Evolutionary conservation across 345 rosid genomes (phyloP).

Genomic region (Lepidium sativum): DNA sequence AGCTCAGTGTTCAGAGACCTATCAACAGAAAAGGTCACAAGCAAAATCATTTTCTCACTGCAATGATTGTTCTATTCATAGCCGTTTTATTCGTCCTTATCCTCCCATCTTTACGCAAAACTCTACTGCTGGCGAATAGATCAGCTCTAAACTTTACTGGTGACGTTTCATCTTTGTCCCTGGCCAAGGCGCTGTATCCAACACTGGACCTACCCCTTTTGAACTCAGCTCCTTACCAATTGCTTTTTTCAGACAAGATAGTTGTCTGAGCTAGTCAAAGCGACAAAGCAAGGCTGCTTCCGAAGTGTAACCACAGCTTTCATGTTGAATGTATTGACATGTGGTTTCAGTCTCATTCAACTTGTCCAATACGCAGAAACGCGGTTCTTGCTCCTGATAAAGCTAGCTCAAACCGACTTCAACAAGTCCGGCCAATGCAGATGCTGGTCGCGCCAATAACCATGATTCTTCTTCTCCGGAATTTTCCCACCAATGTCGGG

Average conservation of each 20-base stretch:
- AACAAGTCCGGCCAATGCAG: conserved; percentile 18
- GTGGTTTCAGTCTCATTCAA: conserved; percentile 92
- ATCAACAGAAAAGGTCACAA: conserved; percentile 45
- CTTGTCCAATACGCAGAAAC: conserved; percentile 86
- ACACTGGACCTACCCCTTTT: conserved; percentile 48
- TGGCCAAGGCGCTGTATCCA: conserved; percentile 36
- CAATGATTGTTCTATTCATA: conserved; percentile 53
- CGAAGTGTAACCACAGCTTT: conserved; percentile 77
- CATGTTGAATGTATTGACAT: conserved; percentile 91
- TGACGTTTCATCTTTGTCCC: conserved; percentile 49
- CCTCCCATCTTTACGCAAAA: conserved; percentile 84
- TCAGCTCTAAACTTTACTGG: conserved; percentile 36
- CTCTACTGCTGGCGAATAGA: conserved; percentile 85
- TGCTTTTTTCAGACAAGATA: conserved; percentile 38
- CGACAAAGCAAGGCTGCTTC: conserved; percentile 66
- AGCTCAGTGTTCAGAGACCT: conserved; percentile 24
- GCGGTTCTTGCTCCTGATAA: conserved; percentile 30
- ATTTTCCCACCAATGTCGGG: conserved; percentile 68
- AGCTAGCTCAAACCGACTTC: conserved; percentile 1
- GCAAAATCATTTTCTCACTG: conserved; percentile 62
- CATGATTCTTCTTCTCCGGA: conserved; percentile 31
- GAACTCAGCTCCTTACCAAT: conserved; percentile 58
- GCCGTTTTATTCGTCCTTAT: conserved; percentile 49
- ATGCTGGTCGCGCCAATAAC: conserved; percentile 2
- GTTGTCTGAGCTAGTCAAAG: conserved; percentile 57